Conservation (phyloP, 202 grass and related monocot genomes). For the Digitaria exilis region DNA sequence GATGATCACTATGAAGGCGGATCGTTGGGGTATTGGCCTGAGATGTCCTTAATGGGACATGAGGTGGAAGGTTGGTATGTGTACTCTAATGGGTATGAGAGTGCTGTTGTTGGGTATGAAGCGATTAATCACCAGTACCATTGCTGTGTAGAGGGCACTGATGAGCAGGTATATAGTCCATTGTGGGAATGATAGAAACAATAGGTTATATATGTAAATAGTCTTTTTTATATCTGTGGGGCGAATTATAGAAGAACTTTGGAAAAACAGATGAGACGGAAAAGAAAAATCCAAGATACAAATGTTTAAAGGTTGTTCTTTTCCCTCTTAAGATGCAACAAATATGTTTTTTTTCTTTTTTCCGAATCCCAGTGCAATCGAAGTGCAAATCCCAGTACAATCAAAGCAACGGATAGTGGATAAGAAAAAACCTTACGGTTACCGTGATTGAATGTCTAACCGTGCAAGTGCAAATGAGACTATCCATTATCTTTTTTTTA, state of each 20-base stretch:
- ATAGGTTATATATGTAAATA: neutral
- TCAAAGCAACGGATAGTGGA: no score
- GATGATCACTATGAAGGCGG: slow-evolving; percentile 30
- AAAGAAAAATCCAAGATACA: neutral
- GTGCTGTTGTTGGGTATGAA: slow-evolving; percentile 16
- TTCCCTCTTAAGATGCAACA: no score
- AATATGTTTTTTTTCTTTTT: no score
- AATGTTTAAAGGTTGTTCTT: neutral
- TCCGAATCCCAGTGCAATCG: no score
- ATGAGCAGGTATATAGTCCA: slow-evolving; percentile 53
- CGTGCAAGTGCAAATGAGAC: no score
- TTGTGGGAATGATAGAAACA: slow-evolving; percentile 51
- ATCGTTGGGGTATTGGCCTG: slow-evolving; percentile 36
- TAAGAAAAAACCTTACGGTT: no score
- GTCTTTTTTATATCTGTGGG: neutral
- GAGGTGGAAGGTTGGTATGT: slow-evolving; percentile 36
- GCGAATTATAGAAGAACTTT: neutral
- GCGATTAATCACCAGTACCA: slow-evolving; percentile 17
- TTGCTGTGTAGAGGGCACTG: slow-evolving; percentile 20
- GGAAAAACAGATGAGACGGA: neutral
- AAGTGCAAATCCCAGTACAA: no score
- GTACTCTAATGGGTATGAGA: slow-evolving; percentile 28
- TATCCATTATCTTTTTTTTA: no score
- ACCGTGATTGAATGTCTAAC: no score
- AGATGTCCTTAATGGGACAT: slow-evolving; percentile 23